phyloP scores from a whole-genome alignment of 2,329 filamentous ascomycete genomes.

The Colletotrichum melonis region DNA sequence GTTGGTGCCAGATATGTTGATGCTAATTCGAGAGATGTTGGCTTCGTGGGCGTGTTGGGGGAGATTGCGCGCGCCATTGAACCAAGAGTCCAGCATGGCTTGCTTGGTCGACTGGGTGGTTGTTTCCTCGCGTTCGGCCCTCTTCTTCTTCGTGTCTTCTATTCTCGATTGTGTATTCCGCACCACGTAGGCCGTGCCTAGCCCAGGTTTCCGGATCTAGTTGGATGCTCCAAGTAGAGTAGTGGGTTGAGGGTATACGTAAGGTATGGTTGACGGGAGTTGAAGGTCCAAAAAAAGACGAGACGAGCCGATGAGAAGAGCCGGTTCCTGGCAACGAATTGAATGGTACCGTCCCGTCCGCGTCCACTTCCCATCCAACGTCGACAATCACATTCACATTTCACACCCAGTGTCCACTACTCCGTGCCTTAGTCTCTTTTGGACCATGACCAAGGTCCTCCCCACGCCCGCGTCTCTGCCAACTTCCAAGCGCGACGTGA shows the following conservation, averaged over 20 bases:
- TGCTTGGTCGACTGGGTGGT: background rate
- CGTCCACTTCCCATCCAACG: background rate
- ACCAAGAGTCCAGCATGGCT: background rate
- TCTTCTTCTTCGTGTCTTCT: background rate
- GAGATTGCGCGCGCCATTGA: background rate
- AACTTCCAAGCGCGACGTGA: background rate
- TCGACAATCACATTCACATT: background rate
- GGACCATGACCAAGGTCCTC: too few relatives aligned
- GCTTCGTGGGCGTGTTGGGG: background rate
- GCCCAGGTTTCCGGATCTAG: background rate
- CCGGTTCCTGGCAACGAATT: background rate
- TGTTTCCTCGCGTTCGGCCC: background rate
- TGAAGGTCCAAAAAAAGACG: background rate
- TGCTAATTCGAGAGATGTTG: slow-evolving; percentile 11
- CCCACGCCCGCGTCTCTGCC: background rate
- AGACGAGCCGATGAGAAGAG: slow-evolving; percentile 3
- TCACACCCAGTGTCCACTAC: too few relatives aligned
- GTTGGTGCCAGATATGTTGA: background rate
- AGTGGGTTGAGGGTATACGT: background rate
- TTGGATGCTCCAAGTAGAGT: background rate
- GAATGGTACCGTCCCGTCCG: background rate
- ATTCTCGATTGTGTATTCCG: background rate
- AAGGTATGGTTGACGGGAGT: slow-evolving; percentile 16
- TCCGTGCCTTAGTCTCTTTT: too few relatives aligned
- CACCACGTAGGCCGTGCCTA: slow-evolving; percentile 4